These are phyloP conservation scores for Aspergillus spinulosporus DNA, from an alignment of 2,329 filamentous ascomycete genomes.

Conservation along the genomic window DNA sequence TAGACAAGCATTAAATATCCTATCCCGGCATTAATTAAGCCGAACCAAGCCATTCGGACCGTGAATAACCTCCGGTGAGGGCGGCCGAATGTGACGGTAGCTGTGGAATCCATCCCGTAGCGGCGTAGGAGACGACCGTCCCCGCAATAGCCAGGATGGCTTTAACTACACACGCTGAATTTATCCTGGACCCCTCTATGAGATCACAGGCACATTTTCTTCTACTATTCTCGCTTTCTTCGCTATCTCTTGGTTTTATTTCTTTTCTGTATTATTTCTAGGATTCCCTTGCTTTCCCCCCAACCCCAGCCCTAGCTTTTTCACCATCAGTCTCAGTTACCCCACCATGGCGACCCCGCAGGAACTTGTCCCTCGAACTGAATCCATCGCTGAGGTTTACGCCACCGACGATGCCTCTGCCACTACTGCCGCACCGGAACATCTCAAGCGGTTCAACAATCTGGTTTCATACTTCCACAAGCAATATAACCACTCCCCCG, in stretches of 20 bases:
- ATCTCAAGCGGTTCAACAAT: conserved; percentile 72
- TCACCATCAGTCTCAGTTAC: conserved; percentile 15
- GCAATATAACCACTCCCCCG: conserved; percentile 67
- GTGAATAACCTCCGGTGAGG: conserved; percentile 2
- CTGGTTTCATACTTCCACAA: conserved; percentile 71
- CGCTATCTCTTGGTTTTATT: not conserved
- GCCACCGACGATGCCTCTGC: conserved; percentile 75
- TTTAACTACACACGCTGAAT: conserved; percentile 2
- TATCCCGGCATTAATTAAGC: not conserved
- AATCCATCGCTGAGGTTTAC: conserved; percentile 79
- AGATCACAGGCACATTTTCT: not conserved
- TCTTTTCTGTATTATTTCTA: conserved; percentile 1
- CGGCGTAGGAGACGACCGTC: not conserved
- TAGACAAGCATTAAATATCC: not conserved
- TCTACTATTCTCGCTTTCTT: not conserved
- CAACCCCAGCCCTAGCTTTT: not conserved
- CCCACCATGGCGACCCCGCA: conserved; percentile 42
- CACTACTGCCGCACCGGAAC: conserved; percentile 63
- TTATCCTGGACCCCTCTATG: conserved; percentile 1
- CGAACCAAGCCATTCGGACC: conserved; percentile 5
- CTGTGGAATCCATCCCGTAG: not conserved
- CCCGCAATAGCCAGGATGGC: conserved; percentile 6
- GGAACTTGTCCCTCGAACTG: conserved; percentile 69
- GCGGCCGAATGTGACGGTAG: not conserved
- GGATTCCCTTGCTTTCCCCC: conserved; percentile 2